phyloP scores from a whole-genome alignment of 192 early-diverging fungal genomes.

The Lobosporangium transversale region DNA sequence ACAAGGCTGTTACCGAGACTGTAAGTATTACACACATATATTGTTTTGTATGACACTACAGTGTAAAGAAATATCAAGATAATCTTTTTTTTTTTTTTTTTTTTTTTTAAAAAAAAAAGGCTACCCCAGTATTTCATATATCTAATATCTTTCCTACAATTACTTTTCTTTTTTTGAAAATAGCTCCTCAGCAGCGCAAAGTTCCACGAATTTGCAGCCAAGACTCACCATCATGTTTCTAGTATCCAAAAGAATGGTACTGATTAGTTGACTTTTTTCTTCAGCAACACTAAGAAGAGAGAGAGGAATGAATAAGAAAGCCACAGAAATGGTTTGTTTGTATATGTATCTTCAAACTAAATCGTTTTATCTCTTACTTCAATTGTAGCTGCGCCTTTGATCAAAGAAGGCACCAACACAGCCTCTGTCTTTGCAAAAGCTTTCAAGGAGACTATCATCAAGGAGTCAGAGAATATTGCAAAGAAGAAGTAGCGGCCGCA shows the following conservation, averaged over 20 bases:
- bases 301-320: not conserved
- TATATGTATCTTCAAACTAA: no score
- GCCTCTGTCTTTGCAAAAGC: slow-evolving; percentile 50
- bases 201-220: slow-evolving; percentile 48
- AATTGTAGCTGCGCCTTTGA: slow-evolving; percentile 24
- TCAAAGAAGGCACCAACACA: slow-evolving; percentile 40
- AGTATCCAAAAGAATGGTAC: slow-evolving; percentile 49
- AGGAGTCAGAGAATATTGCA: slow-evolving; percentile 48
- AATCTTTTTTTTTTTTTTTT: no score
- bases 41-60: no score
- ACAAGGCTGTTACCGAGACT: slow-evolving; percentile 54
- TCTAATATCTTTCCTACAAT: not conserved
- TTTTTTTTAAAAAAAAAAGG: no score
- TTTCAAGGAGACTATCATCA: slow-evolving; percentile 54
- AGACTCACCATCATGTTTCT: slow-evolving; percentile 49
- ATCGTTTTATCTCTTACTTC: slow-evolving; percentile 4
- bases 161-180: not conserved
- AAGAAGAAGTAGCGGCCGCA: slow-evolving; percentile 55
- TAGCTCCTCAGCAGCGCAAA: slow-evolving; percentile 51
- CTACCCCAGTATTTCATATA: no score
- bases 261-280: not conserved
- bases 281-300: not conserved
- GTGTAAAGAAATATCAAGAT: no score
- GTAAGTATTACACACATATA: slow-evolving; percentile 12
- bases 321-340: no score